A percentile compares a stretch with the other conserved stretches of the same genome.
Conservation (phyloP, 129 eudicot genomes). For the carrot (Daucus carota) region DNA sequence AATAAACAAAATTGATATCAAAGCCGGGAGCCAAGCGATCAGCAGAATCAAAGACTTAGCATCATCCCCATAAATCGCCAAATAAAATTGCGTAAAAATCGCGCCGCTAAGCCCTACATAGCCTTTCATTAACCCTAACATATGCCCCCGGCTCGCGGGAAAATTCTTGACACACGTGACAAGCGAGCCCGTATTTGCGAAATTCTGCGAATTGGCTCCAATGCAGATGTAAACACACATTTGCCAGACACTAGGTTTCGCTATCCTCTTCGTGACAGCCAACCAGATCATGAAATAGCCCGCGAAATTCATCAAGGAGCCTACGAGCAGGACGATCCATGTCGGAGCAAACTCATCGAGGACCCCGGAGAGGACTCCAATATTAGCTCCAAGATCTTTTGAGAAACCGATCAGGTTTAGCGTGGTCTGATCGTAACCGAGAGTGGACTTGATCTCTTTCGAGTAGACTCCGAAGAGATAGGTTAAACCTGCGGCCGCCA, state of each 20-base stretch:
- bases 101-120: conserved; percentile 35
- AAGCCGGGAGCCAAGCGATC: conserved; percentile 32
- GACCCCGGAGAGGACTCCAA: conserved; percentile 26
- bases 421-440: conserved; percentile 31
- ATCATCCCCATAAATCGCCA: conserved; percentile 29
- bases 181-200: conserved; percentile 29
- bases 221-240: conserved; percentile 31
- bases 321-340: conserved; percentile 25
- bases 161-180: conserved; percentile 36
- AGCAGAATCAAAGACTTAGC: conserved; percentile 23
- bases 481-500: conserved; percentile 31
- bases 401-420: conserved; percentile 20
- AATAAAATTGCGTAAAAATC: conserved; percentile 21
- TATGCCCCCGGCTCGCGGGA: conserved; percentile 24
- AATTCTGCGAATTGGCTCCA: conserved; percentile 30
- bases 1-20: conserved; percentile 14
- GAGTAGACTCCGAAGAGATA: conserved; percentile 33
- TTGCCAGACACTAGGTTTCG: conserved; percentile 25
- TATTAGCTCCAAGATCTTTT: conserved; percentile 32
- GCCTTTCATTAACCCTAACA: conserved; percentile 33
- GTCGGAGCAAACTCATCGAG: conserved; percentile 28
- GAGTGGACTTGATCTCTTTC: conserved; percentile 15
- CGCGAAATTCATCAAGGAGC: conserved; percentile 20
- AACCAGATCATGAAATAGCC: conserved; percentile 29
- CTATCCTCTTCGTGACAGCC: conserved; percentile 19